A percentile compares a stretch with the other conserved stretches of the same genome.
These are phyloP conservation scores for Metschnikowia shivogae DNA, from an alignment of 805 yeast species.

Conservation along the genomic window DNA sequence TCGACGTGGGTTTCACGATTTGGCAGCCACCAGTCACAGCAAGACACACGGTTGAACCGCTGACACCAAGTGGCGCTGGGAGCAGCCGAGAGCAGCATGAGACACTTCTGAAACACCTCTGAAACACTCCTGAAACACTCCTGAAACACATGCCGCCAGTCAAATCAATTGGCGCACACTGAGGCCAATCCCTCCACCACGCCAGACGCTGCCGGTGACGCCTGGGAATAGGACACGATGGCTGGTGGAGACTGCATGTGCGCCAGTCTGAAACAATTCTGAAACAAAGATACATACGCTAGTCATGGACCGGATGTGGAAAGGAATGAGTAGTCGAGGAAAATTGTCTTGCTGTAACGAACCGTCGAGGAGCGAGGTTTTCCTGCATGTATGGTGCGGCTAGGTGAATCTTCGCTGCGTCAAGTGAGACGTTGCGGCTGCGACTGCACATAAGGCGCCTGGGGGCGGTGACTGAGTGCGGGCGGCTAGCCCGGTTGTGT, in stretches of 20 bases:
- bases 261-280: background rate
- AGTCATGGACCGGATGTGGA: conserved; percentile 1
- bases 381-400: background rate
- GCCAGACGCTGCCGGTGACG: background rate
- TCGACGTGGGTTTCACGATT: too few relatives aligned
- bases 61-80: too few relatives aligned
- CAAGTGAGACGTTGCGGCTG: background rate
- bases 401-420: conserved; percentile 1
- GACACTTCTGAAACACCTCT: too few relatives aligned
- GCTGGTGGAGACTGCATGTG: background rate
- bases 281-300: conserved; percentile 2
- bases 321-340: background rate
- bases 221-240: background rate
- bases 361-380: conserved; percentile 1
- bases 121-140: background rate
- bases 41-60: too few relatives aligned
- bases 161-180: too few relatives aligned
- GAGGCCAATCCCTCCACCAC: background rate
- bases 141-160: background rate
- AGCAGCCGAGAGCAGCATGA: background rate
- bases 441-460: background rate
- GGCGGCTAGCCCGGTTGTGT: background rate
- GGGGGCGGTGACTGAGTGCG: background rate
- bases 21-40: too few relatives aligned
- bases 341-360: conserved; percentile 1